Conservation (phyloP, 495 filamentous ascomycete species). For the Penicillium ochrochloron region DNA sequence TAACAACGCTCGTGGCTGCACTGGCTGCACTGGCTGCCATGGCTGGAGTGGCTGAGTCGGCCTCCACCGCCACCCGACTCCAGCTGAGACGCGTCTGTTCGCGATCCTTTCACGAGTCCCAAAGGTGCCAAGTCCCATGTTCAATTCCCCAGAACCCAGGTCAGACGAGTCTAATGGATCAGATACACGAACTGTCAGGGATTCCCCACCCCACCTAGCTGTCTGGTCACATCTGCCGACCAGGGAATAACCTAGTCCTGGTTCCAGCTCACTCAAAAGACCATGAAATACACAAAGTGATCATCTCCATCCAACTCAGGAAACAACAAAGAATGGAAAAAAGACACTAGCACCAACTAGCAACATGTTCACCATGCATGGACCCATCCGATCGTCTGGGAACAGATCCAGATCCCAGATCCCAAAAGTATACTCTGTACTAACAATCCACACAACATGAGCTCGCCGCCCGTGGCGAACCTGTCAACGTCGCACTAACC, state of each 20-base stretch:
- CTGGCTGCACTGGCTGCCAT: slow-evolving; percentile 14
- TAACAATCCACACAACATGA: background rate
- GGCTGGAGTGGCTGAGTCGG: slow-evolving; percentile 20
- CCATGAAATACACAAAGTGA: background rate
- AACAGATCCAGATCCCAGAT: slow-evolving; percentile 12
- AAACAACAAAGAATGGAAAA: slow-evolving; percentile 2
- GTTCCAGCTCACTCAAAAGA: slow-evolving; percentile 12
- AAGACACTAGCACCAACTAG: slow-evolving; percentile 5
- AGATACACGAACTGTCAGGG: background rate
- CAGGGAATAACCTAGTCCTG: slow-evolving; percentile 25
- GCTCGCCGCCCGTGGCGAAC: slow-evolving; percentile 15
- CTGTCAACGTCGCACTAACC: slow-evolving; percentile 18
- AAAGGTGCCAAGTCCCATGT: background rate
- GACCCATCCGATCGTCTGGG: slow-evolving; percentile 24
- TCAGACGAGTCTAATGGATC: background rate
- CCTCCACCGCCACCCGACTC: slow-evolving; percentile 20
- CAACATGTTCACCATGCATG: slow-evolving; percentile 20
- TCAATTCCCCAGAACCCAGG: background rate
- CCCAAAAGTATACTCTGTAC: slow-evolving; percentile 8
- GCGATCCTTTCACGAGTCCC: background rate
- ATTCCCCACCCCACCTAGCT: background rate
- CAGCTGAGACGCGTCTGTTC: slow-evolving; percentile 12
- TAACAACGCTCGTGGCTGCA: background rate
- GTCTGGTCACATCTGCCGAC: slow-evolving; percentile 19
- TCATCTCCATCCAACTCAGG: background rate